These are phyloP conservation scores for Plasmodium vinckei DNA, from an alignment of 169 alveolate genomes.

Conservation along the genomic window DNA sequence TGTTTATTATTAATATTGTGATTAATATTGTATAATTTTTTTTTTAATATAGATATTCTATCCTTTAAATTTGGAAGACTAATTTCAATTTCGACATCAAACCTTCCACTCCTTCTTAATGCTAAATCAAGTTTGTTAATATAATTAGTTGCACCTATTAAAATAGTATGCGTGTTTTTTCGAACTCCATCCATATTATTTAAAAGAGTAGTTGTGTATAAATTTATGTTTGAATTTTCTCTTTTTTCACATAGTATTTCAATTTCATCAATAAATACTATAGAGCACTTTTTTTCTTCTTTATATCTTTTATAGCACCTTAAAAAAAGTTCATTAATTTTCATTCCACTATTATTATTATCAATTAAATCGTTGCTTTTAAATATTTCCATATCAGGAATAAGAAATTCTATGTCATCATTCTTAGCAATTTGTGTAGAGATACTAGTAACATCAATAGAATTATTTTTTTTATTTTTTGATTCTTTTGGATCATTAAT, in stretches of 20 bases:
- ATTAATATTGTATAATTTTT: slow-evolving; percentile 77
- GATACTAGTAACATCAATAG: not conserved
- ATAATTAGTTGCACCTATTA: slow-evolving; percentile 95
- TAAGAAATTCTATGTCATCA: slow-evolving; percentile 2
- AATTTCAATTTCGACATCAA: slow-evolving; percentile 95
- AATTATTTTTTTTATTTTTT: not conserved
- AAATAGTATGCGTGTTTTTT: slow-evolving; percentile 77
- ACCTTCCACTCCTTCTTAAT: slow-evolving; percentile 96
- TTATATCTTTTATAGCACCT: slow-evolving; percentile 63
- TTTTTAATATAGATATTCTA: slow-evolving; percentile 90
- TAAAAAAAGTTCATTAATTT: slow-evolving; percentile 53
- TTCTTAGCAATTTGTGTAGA: not conserved
- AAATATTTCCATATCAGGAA: slow-evolving; percentile 64
- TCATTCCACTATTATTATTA: slow-evolving; percentile 41
- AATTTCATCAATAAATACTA: slow-evolving; percentile 86
- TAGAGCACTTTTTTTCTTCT: slow-evolving; percentile 64
- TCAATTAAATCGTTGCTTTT: slow-evolving; percentile 67
- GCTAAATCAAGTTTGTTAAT: slow-evolving; percentile 93
- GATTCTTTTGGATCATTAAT: not conserved
- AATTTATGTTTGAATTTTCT: slow-evolving; percentile 45
- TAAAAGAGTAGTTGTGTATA: slow-evolving; percentile 47
- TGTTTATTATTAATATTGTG: slow-evolving; percentile 78
- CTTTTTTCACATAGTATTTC: slow-evolving; percentile 83
- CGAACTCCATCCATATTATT: slow-evolving; percentile 71
- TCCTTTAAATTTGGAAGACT: slow-evolving; percentile 94